These are phyloP conservation scores for Paramecium biaurelia DNA, from an alignment of 73 alveolate species.

Conservation along the genomic window DNA sequence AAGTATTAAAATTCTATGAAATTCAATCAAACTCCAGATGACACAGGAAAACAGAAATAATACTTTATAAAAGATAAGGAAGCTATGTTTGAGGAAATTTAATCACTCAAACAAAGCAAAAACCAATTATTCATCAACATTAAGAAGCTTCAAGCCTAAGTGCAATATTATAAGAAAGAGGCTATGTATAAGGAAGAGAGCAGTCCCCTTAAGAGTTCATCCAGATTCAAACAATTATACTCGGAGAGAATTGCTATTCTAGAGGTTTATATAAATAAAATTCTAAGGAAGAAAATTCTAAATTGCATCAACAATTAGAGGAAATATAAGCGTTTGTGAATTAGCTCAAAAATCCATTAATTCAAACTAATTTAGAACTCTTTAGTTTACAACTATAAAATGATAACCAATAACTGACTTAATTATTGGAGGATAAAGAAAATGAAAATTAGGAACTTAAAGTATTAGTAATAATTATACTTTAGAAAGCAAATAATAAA, in stretches of 20 bases:
- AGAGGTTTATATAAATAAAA: background rate
- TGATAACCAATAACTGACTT: background rate
- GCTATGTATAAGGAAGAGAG: background rate
- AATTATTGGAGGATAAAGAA: background rate
- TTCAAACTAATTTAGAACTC: background rate
- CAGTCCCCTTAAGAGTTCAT: constrained; percentile 5
- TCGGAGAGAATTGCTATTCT: background rate
- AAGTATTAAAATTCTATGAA: background rate
- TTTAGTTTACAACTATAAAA: background rate
- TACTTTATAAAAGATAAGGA: background rate
- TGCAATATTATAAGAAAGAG: background rate
- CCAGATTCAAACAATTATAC: background rate
- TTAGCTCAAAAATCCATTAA: background rate
- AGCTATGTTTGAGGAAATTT: constrained; percentile 8
- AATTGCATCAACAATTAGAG: background rate
- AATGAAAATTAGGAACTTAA: background rate
- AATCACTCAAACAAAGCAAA: background rate
- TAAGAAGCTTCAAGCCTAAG: background rate
- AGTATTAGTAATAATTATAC: background rate
- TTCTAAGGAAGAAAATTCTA: background rate
- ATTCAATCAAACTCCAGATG: background rate
- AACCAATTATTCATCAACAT: background rate
- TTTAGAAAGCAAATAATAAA: background rate
- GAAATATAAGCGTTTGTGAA: background rate
- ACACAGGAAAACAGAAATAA: background rate